Evolutionary conservation across 2,329 filamentous ascomycete species (phyloP).

Genomic region (Lecanicillium sp.): DNA sequence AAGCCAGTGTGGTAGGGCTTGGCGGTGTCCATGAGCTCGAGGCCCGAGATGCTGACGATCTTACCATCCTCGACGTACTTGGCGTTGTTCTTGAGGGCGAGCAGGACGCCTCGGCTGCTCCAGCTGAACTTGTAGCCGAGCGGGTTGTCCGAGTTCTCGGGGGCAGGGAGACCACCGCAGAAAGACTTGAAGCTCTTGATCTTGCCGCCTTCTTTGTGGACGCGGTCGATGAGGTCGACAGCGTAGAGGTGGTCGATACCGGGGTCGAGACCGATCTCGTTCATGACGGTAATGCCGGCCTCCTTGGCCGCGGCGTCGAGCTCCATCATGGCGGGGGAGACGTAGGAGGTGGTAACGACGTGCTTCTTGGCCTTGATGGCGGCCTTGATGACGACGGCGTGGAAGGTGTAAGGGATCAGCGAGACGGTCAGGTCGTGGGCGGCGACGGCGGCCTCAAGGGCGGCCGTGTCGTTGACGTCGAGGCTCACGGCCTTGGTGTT

Average conservation of each 20-base stretch:
- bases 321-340: slow-evolving; percentile 87
- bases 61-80: slow-evolving; percentile 77
- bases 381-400: slow-evolving; percentile 83
- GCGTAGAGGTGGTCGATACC: slow-evolving; percentile 68
- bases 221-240: slow-evolving; percentile 79
- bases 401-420: slow-evolving; percentile 88
- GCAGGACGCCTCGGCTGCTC: slow-evolving; percentile 64
- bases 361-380: slow-evolving; percentile 92
- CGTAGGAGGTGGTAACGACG: slow-evolving; percentile 92
- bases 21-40: slow-evolving; percentile 76
- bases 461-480: slow-evolving; percentile 70
- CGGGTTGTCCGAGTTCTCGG: slow-evolving; percentile 76
- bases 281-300: slow-evolving; percentile 94
- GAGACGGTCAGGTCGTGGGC: slow-evolving; percentile 75
- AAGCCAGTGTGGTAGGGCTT: slow-evolving; percentile 94
- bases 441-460: slow-evolving; percentile 73
- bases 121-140: slow-evolving; percentile 68
- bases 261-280: slow-evolving; percentile 70
- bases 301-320: slow-evolving; percentile 77
- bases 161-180: slow-evolving; percentile 72
- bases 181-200: slow-evolving; percentile 75
- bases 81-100: slow-evolving; percentile 81
- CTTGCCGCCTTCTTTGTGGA: slow-evolving; percentile 84
- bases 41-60: slow-evolving; percentile 56
- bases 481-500: slow-evolving; percentile 72